Percentiles rank a stretch among this genome's conserved stretches.
These are phyloP conservation scores for Fusarium verrucosum DNA, from an alignment of 2,329 filamentous ascomycete genomes.

Conservation along the genomic window DNA sequence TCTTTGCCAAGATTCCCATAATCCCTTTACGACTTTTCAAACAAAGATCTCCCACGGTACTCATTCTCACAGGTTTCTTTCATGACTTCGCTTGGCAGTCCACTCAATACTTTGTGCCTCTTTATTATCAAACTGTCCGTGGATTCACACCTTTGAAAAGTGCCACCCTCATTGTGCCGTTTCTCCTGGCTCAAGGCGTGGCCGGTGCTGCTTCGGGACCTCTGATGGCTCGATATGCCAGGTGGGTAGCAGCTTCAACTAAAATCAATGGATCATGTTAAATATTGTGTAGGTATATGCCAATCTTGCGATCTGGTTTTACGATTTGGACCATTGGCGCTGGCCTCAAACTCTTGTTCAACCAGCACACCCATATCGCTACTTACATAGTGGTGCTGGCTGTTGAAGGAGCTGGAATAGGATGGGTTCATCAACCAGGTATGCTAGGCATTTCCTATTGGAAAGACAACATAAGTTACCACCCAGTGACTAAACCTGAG, in stretches of 20 bases:
- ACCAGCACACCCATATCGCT: neutral
- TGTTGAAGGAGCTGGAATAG: neutral
- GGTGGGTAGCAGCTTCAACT: accelerated
- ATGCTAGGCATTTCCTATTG: neutral
- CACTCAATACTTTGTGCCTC: neutral
- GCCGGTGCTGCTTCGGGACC: neutral
- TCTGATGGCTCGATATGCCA: neutral
- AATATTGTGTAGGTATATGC: neutral
- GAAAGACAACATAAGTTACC: accelerated
- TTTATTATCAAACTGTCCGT: neutral
- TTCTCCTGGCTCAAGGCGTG: neutral
- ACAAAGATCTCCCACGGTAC: neutral
- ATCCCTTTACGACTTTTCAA: conserved; percentile 61
- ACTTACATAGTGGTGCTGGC: neutral
- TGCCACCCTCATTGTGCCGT: neutral
- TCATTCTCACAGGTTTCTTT: neutral
- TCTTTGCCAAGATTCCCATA: conserved; percentile 75
- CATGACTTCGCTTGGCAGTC: conserved; percentile 16
- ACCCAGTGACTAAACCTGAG: accelerated
- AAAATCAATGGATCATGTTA: accelerated
- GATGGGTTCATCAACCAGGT: conserved; percentile 14
- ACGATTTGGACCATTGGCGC: neutral
- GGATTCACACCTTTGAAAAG: neutral
- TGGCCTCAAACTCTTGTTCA: neutral
- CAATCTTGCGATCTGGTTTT: neutral